Conservation (phyloP, 352 stramenopile species). For the Pythium oligandrum region DNA sequence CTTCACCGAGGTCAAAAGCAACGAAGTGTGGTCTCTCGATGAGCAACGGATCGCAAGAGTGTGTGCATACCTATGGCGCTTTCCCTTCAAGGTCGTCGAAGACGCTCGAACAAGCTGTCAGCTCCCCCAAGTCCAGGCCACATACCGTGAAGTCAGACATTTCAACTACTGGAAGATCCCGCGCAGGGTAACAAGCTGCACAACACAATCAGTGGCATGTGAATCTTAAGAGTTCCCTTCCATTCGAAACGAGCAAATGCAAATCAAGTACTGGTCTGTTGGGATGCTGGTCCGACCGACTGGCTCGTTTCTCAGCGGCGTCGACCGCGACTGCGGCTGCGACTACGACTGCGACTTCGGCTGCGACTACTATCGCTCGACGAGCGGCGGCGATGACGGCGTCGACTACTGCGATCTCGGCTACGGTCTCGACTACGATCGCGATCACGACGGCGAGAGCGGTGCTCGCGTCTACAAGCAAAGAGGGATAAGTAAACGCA, state of each 20-base stretch:
- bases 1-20: conserved; percentile 11
- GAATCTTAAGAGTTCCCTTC: no score
- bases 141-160: no score
- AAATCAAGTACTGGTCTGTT: no score
- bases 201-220: no score
- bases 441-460: conserved; percentile 16
- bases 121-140: no score
- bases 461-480: conserved; percentile 11
- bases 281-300: no score
- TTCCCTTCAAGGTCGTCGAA: no score
- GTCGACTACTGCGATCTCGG: conserved; percentile 21
- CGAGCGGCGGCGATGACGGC: conserved; percentile 27
- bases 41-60: neutral
- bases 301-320: conserved; percentile 17
- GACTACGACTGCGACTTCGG: conserved; percentile 43
- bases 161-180: no score
- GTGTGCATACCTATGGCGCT: no score
- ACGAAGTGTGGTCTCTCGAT: conserved; percentile 15
- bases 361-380: conserved; percentile 22
- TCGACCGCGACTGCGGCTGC: conserved; percentile 32
- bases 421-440: conserved; percentile 26
- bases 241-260: no score
- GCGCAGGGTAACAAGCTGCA: no score
- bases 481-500: neutral
- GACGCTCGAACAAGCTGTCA: no score